Evolutionary conservation across 495 filamentous ascomycete genomes (phyloP).

Genomic region (Amniculicola lignicola): DNA sequence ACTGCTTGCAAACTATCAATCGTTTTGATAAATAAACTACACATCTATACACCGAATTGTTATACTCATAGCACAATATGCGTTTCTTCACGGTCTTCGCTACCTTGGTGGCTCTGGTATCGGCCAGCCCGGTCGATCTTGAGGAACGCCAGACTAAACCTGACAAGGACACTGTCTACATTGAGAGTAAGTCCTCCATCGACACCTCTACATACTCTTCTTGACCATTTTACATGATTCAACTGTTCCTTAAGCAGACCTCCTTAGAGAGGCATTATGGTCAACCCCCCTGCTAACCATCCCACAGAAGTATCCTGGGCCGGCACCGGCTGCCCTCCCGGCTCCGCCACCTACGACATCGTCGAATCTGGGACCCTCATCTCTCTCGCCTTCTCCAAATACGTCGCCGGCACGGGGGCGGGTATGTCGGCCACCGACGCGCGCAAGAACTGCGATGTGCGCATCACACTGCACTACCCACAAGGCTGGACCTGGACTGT

Average conservation of each 20-base stretch:
- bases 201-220: not conserved
- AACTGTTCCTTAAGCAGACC: too few relatives aligned
- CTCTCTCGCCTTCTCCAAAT: slow-evolving; percentile 18
- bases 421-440: slow-evolving; percentile 11
- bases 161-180: slow-evolving; percentile 12
- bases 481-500: slow-evolving; percentile 17
- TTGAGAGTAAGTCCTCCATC: slow-evolving; percentile 15
- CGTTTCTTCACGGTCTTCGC: slow-evolving; percentile 11
- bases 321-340: slow-evolving; percentile 18
- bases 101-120: not conserved
- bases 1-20: not conserved
- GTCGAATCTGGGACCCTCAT: slow-evolving; percentile 12
- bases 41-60: not conserved
- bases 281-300: not conserved
- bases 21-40: not conserved
- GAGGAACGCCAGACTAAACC: slow-evolving; percentile 3
- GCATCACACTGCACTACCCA: slow-evolving; percentile 19
- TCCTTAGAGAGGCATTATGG: too few relatives aligned
- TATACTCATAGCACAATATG: not conserved
- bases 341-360: slow-evolving; percentile 6
- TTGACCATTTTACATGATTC: not conserved
- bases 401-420: slow-evolving; percentile 14
- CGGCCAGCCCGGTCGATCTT: not conserved
- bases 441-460: slow-evolving; percentile 22
- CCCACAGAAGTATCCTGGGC: slow-evolving; percentile 17